These are phyloP conservation scores for Saccharomyces eubayanus DNA, from an alignment of 805 yeast genomes.

Conservation along the genomic window DNA sequence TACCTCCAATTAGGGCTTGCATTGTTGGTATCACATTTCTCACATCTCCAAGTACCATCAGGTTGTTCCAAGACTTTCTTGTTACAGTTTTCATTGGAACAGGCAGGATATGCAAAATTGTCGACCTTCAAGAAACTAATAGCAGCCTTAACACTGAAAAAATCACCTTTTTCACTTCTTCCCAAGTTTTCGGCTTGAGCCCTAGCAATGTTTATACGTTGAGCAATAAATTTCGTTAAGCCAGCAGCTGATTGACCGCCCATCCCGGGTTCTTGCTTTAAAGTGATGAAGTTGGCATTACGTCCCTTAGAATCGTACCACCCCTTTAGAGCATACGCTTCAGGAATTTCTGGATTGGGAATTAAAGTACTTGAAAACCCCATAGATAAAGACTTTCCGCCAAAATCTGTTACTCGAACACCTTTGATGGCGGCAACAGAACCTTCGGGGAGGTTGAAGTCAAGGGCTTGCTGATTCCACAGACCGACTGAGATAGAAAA, in stretches of 20 bases:
- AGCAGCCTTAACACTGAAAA: slow-evolving; percentile 65
- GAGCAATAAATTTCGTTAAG: slow-evolving; percentile 37
- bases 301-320: slow-evolving; percentile 87
- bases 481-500: slow-evolving; percentile 70
- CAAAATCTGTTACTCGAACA: slow-evolving; percentile 79
- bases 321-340: slow-evolving; percentile 81
- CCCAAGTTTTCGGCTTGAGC: slow-evolving; percentile 66
- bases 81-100: slow-evolving; percentile 67
- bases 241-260: slow-evolving; percentile 28
- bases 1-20: slow-evolving; percentile 71
- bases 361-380: slow-evolving; percentile 68
- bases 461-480: slow-evolving; percentile 84
- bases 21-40: slow-evolving; percentile 69
- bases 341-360: slow-evolving; percentile 81
- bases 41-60: slow-evolving; percentile 86
- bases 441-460: slow-evolving; percentile 64
- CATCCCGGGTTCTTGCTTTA: slow-evolving; percentile 46
- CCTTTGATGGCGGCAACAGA: slow-evolving; percentile 90
- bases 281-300: slow-evolving; percentile 48
- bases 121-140: slow-evolving; percentile 65
- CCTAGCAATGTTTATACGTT: slow-evolving; percentile 57
- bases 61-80: slow-evolving; percentile 72
- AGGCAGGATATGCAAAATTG: slow-evolving; percentile 83
- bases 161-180: slow-evolving; percentile 69
- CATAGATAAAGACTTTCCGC: slow-evolving; percentile 75